A percentile compares a stretch with the other conserved stretches of the same genome.
Conservation (phyloP, 805 yeast genomes). For the Candida xyloterini region DNA sequence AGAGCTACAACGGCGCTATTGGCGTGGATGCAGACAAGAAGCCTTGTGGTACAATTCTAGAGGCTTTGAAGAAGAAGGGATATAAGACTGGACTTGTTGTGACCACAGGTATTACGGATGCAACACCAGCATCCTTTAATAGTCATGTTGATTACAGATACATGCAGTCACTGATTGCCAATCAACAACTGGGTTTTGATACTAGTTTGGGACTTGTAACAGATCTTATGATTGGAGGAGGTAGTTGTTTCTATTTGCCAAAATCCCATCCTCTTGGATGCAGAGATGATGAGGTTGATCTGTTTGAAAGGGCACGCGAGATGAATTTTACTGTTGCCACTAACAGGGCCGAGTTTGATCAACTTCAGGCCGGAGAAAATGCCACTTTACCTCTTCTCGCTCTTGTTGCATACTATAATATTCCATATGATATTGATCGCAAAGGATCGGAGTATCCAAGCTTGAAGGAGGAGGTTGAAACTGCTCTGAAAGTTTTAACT, state of each 20-base stretch:
- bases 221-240: conserved; percentile 89
- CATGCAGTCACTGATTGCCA: conserved; percentile 83
- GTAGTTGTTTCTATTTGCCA: conserved; percentile 79
- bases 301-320: conserved; percentile 58
- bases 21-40: conserved; percentile 65
- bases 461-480: conserved; percentile 70
- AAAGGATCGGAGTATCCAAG: conserved; percentile 62
- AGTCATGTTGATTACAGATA: conserved; percentile 73
- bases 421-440: conserved; percentile 84
- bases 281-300: conserved; percentile 65
- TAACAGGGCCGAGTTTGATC: conserved; percentile 57
- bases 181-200: conserved; percentile 79
- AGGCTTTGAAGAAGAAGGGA: conserved; percentile 80
- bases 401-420: conserved; percentile 69
- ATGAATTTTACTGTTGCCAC: conserved; percentile 67
- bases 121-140: conserved; percentile 90
- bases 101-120: conserved; percentile 89
- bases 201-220: conserved; percentile 70
- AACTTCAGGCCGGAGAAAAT: conserved; percentile 52
- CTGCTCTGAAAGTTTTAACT: conserved; percentile 68
- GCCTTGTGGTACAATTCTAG: conserved; percentile 90
- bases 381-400: conserved; percentile 76
- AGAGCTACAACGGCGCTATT: conserved; percentile 87
- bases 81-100: conserved; percentile 87
- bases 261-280: conserved; percentile 51